Conservation (phyloP, 2,329 filamentous ascomycete genomes). For the Aureobasidium mangrovei region DNA sequence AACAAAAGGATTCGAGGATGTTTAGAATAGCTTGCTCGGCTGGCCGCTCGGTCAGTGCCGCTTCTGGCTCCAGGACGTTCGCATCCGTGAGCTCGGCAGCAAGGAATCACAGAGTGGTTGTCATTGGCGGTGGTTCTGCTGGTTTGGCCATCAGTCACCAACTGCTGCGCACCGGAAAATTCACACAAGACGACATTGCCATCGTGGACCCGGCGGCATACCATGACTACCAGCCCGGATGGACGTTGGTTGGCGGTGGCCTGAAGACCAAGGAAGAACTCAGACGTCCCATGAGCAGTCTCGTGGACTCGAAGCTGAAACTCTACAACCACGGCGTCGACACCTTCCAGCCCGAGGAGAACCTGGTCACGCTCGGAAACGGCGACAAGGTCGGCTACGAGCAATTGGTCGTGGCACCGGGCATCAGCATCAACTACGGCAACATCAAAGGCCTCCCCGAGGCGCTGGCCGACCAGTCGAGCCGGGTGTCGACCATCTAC, state of each 20-base stretch:
- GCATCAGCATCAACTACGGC: conserved; percentile 17
- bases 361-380: conserved; percentile 46
- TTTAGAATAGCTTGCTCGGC: not conserved
- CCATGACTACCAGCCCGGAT: conserved; percentile 62
- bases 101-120: conserved; percentile 53
- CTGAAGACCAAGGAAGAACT: conserved; percentile 55
- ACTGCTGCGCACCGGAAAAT: conserved; percentile 51
- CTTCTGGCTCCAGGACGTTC: not conserved
- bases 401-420: conserved; percentile 53
- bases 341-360: conserved; percentile 47
- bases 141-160: conserved; percentile 60
- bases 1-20: conserved; percentile 1
- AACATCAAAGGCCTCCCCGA: conserved; percentile 19
- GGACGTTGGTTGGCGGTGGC: conserved; percentile 60
- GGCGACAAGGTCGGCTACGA: conserved; percentile 53
- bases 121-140: conserved; percentile 59
- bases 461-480: conserved; percentile 28
- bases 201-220: conserved; percentile 53
- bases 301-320: conserved; percentile 53
- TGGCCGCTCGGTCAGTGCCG: conserved; percentile 5
- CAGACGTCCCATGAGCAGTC: conserved; percentile 39
- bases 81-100: conserved; percentile 25
- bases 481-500: conserved; percentile 31
- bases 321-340: conserved; percentile 48
- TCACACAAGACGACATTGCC: conserved; percentile 52